Conservation (phyloP, 257 asterid genomes). For the Linaria vulgaris region DNA sequence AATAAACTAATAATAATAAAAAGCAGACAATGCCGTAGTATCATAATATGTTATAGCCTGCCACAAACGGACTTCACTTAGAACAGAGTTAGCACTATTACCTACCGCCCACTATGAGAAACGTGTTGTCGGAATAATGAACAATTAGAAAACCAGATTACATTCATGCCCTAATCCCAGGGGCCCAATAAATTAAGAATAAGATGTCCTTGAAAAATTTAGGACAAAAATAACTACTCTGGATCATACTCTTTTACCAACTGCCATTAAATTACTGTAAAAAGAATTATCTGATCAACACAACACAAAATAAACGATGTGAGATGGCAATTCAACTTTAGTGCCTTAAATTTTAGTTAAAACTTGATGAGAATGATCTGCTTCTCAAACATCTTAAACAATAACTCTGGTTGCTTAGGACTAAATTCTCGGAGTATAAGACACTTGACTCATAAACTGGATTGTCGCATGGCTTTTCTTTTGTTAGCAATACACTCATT, state of each 20-base stretch:
- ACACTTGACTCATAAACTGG: slow-evolving; percentile 4
- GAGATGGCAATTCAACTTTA: neutral
- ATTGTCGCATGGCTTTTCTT: neutral
- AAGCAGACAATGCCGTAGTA: slow-evolving; percentile 14
- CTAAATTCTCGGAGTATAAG: neutral
- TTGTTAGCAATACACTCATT: slow-evolving; percentile 2
- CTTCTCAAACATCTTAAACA: neutral
- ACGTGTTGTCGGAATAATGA: neutral
- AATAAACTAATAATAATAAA: too few relatives aligned
- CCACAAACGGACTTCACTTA: slow-evolving; percentile 7
- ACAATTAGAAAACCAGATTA: slow-evolving; percentile 13
- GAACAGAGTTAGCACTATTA: neutral
- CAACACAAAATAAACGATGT: neutral
- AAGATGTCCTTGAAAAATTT: neutral
- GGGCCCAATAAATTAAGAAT: slow-evolving; percentile 4
- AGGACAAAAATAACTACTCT: neutral
- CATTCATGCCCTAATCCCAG: neutral
- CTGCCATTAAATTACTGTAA: neutral
- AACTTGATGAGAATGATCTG: neutral
- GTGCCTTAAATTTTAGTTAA: neutral
- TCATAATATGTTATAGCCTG: slow-evolving; percentile 20
- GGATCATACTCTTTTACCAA: slow-evolving; percentile 4
- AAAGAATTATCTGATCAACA: slow-evolving; percentile 13
- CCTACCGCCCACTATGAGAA: neutral
- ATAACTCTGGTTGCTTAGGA: neutral